Percentiles rank a stretch among this genome's conserved stretches.
phyloP scores from a whole-genome alignment of 2,329 filamentous ascomycete genomes.

The Ustilaginoidea virens region DNA sequence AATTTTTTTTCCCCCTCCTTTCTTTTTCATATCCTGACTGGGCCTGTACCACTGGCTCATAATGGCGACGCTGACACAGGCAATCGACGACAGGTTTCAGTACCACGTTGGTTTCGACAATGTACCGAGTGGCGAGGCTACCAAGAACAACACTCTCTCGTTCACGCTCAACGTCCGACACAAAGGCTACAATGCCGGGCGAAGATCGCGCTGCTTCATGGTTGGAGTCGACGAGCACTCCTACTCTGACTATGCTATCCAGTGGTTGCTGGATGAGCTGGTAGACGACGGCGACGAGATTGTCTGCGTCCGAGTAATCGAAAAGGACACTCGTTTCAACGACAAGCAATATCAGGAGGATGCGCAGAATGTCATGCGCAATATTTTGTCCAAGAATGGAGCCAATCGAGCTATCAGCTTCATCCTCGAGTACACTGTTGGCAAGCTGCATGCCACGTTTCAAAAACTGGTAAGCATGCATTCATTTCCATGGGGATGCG shows the following conservation, averaged over 20 bases:
- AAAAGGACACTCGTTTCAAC: slow-evolving; percentile 61
- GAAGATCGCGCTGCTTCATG: slow-evolving; percentile 75
- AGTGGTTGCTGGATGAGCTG: slow-evolving; percentile 83
- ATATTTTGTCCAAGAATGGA: slow-evolving; percentile 63
- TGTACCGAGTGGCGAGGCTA: slow-evolving; percentile 39
- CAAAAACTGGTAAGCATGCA: slow-evolving; percentile 61
- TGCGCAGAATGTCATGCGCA: slow-evolving; percentile 57
- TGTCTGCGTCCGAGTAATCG: slow-evolving; percentile 75
- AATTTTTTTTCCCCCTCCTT: not conserved
- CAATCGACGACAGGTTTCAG: slow-evolving; percentile 34
- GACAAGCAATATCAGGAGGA: slow-evolving; percentile 61
- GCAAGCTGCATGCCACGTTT: slow-evolving; percentile 81
- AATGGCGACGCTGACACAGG: slow-evolving; percentile 29
- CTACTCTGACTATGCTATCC: slow-evolving; percentile 82
- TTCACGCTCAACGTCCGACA: slow-evolving; percentile 78
- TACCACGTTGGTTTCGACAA: slow-evolving; percentile 47
- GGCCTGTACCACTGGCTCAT: not conserved
- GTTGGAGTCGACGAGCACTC: slow-evolving; percentile 83
- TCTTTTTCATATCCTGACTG: not conserved
- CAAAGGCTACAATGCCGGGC: slow-evolving; percentile 66
- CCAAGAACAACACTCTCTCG: slow-evolving; percentile 45
- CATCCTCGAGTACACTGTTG: slow-evolving; percentile 73
- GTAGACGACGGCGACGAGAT: slow-evolving; percentile 91
- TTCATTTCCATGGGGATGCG: too few relatives aligned
- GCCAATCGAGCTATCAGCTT: slow-evolving; percentile 73